phyloP scores from a whole-genome alignment of 495 filamentous ascomycete genomes.

The Penicillium canescens region DNA sequence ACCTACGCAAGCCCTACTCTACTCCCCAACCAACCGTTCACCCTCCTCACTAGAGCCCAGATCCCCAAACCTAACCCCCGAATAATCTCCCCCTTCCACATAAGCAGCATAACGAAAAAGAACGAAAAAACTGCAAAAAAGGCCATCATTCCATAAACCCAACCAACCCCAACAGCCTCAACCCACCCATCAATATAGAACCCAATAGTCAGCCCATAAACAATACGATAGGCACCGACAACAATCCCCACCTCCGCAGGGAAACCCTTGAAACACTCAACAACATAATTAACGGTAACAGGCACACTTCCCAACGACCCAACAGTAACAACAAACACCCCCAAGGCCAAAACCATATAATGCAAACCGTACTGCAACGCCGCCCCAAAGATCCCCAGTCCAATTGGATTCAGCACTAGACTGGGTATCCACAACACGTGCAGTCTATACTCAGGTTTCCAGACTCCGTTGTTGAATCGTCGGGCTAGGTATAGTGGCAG shows the following conservation, averaged over 20 bases:
- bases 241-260: slow-evolving; percentile 44
- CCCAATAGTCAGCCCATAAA: slow-evolving; percentile 43
- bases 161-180: slow-evolving; percentile 44
- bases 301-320: slow-evolving; percentile 40
- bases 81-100: slow-evolving; percentile 34
- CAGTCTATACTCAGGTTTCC: slow-evolving; percentile 55
- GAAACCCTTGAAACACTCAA: slow-evolving; percentile 44
- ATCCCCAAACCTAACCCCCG: slow-evolving; percentile 22
- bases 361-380: slow-evolving; percentile 48
- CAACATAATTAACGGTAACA: slow-evolving; percentile 49
- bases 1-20: neutral
- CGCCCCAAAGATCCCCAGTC: slow-evolving; percentile 49
- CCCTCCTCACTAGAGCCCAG: slow-evolving; percentile 30
- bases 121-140: slow-evolving; percentile 45
- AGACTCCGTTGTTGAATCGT: slow-evolving; percentile 36
- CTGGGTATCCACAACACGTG: slow-evolving; percentile 47
- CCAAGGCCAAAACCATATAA: slow-evolving; percentile 49
- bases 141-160: slow-evolving; percentile 55
- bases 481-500: slow-evolving; percentile 41
- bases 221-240: slow-evolving; percentile 42
- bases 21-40: slow-evolving; percentile 16
- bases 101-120: slow-evolving; percentile 32
- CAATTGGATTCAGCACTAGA: slow-evolving; percentile 46
- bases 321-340: slow-evolving; percentile 43
- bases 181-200: slow-evolving; percentile 53